Base-by-base conservation (phyloP, 2,329 filamentous ascomycete species). In the Didymella lethalis region DNA sequence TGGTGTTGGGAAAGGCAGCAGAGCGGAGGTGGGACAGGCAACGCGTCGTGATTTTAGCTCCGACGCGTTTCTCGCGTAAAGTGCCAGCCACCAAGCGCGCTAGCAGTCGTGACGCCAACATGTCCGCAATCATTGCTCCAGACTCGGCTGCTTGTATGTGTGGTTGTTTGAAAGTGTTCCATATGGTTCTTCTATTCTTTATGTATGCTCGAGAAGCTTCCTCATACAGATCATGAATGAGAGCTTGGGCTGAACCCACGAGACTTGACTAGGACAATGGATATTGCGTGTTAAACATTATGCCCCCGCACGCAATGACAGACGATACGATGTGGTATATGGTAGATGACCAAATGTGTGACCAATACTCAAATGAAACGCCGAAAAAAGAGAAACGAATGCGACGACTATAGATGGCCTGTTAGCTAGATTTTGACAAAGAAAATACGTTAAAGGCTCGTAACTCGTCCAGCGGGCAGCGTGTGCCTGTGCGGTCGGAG, bases 381-480 rank as follows among this genome's bases (percentile, higher is more conserved):
- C 54, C 55, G 26, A 23, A 20, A 5, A 40, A 7, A 40, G 16
- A 40, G 34, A 40, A 26, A 41, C 28, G 41, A 18, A 49, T 7
- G n/a, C 46, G 14, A 40, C 26, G 25, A 34, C 54, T 48, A 25
- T 36, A 36, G 25, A 53, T 34, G 32, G 32, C 1, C 7, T n/a
- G 38, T 49, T 49, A 54, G 49, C 49, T 49, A 20, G 26, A 20
- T 41, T 20, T 43, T 31, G 25, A 54, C 46, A 56, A 49, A 60
- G 38, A 26, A 34, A 53, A 54, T 40, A 57, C 40, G 50, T 75
- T 49, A 77, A 40, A 77, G 63, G 61, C 74, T 77, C 59, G 73
- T 75, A 32, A 75, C 65, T 58, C 73, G 67, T 20, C 60, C 67
- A 7, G 68, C 65, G 3, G 73, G 67, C 7, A 62, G 63, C 11